Percentiles rank a stretch among this genome's conserved stretches.
phyloP scores from a whole-genome alignment of 2,329 filamentous ascomycete genomes.

The Mariannaea elegans region DNA sequence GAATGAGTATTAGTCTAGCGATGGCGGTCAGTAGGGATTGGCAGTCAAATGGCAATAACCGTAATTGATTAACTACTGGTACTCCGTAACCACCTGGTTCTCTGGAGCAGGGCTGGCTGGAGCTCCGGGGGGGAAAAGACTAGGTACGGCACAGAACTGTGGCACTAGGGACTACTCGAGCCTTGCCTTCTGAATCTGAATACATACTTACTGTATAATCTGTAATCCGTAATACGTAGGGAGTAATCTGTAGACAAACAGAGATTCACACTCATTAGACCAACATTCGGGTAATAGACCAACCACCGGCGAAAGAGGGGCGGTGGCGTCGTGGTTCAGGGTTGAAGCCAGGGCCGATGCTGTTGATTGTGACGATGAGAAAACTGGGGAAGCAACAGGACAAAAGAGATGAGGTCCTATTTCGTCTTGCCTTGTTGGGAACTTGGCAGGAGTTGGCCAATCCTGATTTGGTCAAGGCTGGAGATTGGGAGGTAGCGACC shows the following conservation, averaged over 20 bases:
- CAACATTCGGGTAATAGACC: background rate
- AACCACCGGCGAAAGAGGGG: conserved; percentile 7
- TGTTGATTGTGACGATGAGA: conserved; percentile 7
- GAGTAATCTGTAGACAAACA: background rate
- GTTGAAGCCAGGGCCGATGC: background rate
- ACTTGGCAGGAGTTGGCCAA: conserved; percentile 7
- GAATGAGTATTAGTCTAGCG: conserved; percentile 4
- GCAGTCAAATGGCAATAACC: conserved; percentile 1
- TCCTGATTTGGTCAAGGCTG: background rate
- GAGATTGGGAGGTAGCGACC: background rate
- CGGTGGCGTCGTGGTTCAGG: background rate
- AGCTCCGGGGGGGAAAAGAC: too few relatives aligned
- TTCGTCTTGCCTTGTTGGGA: conserved; percentile 12
- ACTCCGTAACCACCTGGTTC: background rate
- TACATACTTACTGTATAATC: too few relatives aligned
- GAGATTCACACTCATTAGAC: background rate
- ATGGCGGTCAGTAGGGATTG: conserved; percentile 4
- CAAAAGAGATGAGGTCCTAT: conserved; percentile 22
- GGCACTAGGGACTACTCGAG: too few relatives aligned
- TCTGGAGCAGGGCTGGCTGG: background rate
- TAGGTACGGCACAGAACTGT: too few relatives aligned
- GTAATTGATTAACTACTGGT: background rate
- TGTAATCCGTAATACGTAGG: background rate
- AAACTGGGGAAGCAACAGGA: background rate
- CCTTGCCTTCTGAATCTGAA: background rate